Evolutionary conservation across 2,329 filamentous ascomycete genomes (phyloP).

Genomic region (Fusarium piperis): DNA sequence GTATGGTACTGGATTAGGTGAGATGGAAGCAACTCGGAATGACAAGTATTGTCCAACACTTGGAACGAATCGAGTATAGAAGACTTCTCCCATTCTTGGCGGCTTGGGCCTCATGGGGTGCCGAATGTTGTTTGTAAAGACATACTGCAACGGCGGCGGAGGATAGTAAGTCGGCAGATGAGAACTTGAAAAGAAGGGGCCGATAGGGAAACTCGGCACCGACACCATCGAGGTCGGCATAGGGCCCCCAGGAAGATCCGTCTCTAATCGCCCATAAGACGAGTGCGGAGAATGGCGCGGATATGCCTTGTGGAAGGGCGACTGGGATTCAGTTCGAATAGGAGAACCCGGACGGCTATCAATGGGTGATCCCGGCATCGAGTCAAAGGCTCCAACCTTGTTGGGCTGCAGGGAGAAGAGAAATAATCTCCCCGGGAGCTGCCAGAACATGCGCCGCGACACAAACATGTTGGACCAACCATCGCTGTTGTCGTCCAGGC

Average conservation of each 20-base stretch:
- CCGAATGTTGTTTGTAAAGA: slow-evolving; percentile 78
- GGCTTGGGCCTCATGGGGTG: slow-evolving; percentile 91
- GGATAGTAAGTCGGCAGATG: slow-evolving; percentile 93
- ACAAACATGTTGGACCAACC: slow-evolving; percentile 87
- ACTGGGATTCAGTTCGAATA: slow-evolving; percentile 45
- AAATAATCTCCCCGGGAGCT: slow-evolving; percentile 86
- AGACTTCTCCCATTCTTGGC: slow-evolving; percentile 87
- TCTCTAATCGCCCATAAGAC: slow-evolving; percentile 39
- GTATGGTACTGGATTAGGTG: slow-evolving; percentile 70
- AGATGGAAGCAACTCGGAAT: slow-evolving; percentile 83
- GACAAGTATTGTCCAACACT: slow-evolving; percentile 86
- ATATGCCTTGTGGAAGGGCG: slow-evolving; percentile 31
- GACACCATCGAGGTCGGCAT: slow-evolving; percentile 47
- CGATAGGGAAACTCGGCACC: slow-evolving; percentile 57
- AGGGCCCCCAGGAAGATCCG: slow-evolving; percentile 53
- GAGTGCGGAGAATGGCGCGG: slow-evolving; percentile 43
- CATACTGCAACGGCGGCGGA: slow-evolving; percentile 83
- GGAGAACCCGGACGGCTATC: slow-evolving; percentile 65
- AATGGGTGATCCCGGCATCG: slow-evolving; percentile 61
- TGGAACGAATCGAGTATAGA: slow-evolving; percentile 89
- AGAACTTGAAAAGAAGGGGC: slow-evolving; percentile 83
- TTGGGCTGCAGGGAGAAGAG: slow-evolving; percentile 82
- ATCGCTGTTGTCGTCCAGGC: slow-evolving; percentile 67
- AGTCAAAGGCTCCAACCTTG: slow-evolving; percentile 40
- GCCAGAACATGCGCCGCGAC: slow-evolving; percentile 86